phyloP scores from a whole-genome alignment of 2,329 filamentous ascomycete genomes.

The Alternaria dauci region DNA sequence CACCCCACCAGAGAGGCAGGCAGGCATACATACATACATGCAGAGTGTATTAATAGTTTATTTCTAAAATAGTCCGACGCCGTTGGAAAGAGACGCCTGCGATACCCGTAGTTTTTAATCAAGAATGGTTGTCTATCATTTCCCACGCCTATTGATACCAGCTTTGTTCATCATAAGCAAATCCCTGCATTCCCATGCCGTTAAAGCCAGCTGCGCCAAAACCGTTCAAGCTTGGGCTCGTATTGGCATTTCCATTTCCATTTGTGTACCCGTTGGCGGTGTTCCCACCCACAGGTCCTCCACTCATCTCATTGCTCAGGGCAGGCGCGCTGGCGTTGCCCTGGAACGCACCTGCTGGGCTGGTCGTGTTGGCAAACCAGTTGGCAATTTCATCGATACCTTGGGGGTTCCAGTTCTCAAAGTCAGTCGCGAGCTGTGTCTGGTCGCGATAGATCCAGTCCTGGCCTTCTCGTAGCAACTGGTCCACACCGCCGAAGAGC shows the following conservation, averaged over 20 bases:
- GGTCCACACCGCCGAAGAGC: slow-evolving; percentile 68
- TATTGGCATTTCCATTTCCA: slow-evolving; percentile 17
- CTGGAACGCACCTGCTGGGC: slow-evolving; percentile 18
- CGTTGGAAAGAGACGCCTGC: not conserved
- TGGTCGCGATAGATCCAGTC: slow-evolving; percentile 71
- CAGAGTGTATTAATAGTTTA: not conserved
- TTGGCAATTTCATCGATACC: slow-evolving; percentile 42
- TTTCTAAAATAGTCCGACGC: not conserved
- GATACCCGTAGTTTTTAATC: not conserved
- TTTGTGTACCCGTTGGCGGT: slow-evolving; percentile 18
- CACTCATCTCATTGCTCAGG: slow-evolving; percentile 23
- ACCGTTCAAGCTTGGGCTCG: slow-evolving; percentile 9
- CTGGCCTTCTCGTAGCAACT: slow-evolving; percentile 68
- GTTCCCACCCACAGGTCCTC: slow-evolving; percentile 26
- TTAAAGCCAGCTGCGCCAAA: slow-evolving; percentile 13
- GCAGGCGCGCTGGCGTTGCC: slow-evolving; percentile 3
- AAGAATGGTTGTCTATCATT: not conserved
- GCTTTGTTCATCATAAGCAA: slow-evolving; percentile 37
- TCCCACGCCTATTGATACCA: slow-evolving; percentile 31
- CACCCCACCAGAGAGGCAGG: not conserved
- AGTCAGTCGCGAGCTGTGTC: slow-evolving; percentile 65
- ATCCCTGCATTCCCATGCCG: slow-evolving; percentile 28
- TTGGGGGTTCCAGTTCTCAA: slow-evolving; percentile 66
- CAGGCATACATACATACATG: not conserved
- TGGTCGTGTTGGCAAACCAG: slow-evolving; percentile 37